phyloP scores from a whole-genome alignment of 2,329 filamentous ascomycete species.

The Microsporum canis region DNA sequence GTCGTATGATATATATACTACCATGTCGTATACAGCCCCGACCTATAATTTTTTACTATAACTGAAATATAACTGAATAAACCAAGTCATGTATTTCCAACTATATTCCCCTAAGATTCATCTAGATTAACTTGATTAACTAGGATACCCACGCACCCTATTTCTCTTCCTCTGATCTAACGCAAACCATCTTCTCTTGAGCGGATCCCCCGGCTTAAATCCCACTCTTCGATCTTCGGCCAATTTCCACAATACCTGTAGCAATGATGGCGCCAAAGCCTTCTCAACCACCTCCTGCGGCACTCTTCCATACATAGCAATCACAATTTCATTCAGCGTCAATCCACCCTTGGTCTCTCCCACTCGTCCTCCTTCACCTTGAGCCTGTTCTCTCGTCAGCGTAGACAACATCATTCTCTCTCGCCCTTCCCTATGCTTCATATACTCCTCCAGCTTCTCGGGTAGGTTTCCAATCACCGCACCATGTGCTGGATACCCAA shows the following conservation, averaged over 20 bases:
- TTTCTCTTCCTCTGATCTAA: neutral
- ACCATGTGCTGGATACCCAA: conserved; percentile 82
- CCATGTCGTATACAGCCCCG: neutral
- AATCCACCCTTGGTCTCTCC: neutral
- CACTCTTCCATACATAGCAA: neutral
- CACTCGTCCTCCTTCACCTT: neutral
- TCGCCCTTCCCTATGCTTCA: neutral
- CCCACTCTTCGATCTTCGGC: neutral
- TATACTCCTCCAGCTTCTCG: conserved; percentile 44
- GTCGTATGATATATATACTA: neutral
- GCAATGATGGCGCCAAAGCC: neutral
- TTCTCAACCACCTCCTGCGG: neutral
- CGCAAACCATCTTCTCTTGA: neutral
- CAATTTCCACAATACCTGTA: neutral
- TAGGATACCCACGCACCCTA: neutral
- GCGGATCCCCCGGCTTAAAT: neutral
- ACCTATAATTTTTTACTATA: neutral
- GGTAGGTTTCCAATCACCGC: conserved; percentile 60
- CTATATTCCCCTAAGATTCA: neutral
- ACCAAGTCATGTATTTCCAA: neutral
- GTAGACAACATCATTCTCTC: neutral
- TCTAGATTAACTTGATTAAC: neutral
- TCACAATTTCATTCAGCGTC: neutral
- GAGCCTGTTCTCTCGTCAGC: neutral
- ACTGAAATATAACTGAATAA: neutral